Percentiles rank a stretch among this genome's conserved stretches.
Conservation (phyloP, 805 yeast species). For the Ogataea dorogensis region DNA sequence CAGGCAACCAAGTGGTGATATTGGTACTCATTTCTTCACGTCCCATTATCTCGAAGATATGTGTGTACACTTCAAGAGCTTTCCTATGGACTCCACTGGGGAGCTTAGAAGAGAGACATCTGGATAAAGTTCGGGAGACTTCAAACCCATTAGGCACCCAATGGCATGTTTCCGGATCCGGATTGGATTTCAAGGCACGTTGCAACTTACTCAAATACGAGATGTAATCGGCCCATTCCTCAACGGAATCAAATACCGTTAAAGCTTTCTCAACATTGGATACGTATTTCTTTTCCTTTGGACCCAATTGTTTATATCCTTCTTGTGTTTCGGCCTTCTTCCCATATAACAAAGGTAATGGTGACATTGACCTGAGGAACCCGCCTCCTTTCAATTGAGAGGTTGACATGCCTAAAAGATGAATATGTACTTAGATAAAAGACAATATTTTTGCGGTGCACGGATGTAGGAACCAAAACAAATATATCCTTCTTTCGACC, state of each 20-base stretch:
- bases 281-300: constrained; percentile 68
- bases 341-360: constrained; percentile 27
- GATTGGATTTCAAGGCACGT: constrained; percentile 60
- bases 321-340: constrained; percentile 15
- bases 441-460: constrained; percentile 7
- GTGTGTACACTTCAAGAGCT: constrained; percentile 72
- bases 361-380: constrained; percentile 30
- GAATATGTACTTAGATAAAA: constrained; percentile 1
- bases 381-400: constrained; percentile 20
- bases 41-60: constrained; percentile 65
- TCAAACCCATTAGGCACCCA: constrained; percentile 68
- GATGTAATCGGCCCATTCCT: constrained; percentile 98
- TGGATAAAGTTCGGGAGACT: constrained; percentile 69
- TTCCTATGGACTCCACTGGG: constrained; percentile 97
- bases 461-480: constrained; percentile 7
- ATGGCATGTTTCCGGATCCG: constrained; percentile 39
- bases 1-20: constrained; percentile 85
- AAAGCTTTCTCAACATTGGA: constrained; percentile 73
- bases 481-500: constrained; percentile 2
- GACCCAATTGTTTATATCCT: constrained; percentile 37
- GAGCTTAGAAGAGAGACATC: constrained; percentile 73
- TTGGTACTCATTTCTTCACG: constrained; percentile 50
- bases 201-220: constrained; percentile 79
- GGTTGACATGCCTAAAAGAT: constrained; percentile 11
- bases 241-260: constrained; percentile 71